These are phyloP conservation scores for Rhizopogon roseolus DNA, from an alignment of 768 basidiomycete species.

Conservation along the genomic window DNA sequence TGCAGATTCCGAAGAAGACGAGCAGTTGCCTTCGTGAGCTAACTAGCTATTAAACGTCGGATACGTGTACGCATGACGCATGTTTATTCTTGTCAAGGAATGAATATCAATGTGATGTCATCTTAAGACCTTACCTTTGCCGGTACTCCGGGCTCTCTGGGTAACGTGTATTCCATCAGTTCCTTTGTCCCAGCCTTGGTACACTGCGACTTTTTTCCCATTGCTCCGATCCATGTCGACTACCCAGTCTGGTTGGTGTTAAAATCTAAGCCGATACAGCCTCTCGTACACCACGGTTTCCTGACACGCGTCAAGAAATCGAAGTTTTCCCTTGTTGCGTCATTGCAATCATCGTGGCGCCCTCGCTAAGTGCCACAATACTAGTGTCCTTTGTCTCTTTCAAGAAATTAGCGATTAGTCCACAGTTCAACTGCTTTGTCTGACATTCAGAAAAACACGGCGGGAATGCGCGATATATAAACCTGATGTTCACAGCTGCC, in stretches of 20 bases:
- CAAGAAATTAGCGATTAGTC: conserved; percentile 6
- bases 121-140: not conserved
- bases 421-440: conserved; percentile 18
- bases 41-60: not conserved
- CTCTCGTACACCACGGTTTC: not conserved
- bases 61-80: not conserved
- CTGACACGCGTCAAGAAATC: not conserved
- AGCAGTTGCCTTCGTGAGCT: not conserved
- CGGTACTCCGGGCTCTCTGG: not conserved
- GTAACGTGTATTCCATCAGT: not conserved
- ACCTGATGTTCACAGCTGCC: not conserved
- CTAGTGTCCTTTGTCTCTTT: conserved; percentile 2
- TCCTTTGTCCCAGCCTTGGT: not conserved
- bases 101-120: not conserved
- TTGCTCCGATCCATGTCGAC: not conserved
- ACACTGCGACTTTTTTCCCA: not conserved
- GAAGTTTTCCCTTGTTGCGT: not conserved
- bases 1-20: conserved; percentile 33
- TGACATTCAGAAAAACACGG: conserved; percentile 11
- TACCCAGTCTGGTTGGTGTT: not conserved
- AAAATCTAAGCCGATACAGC: no score
- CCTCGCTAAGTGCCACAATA: not conserved
- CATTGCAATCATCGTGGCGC: not conserved
- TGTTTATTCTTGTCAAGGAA: not conserved
- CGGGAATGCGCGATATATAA: conserved; percentile 24